Base-by-base conservation (phyloP, 805 yeast species). In the Wickerhamiella allomyrinae region DNA sequence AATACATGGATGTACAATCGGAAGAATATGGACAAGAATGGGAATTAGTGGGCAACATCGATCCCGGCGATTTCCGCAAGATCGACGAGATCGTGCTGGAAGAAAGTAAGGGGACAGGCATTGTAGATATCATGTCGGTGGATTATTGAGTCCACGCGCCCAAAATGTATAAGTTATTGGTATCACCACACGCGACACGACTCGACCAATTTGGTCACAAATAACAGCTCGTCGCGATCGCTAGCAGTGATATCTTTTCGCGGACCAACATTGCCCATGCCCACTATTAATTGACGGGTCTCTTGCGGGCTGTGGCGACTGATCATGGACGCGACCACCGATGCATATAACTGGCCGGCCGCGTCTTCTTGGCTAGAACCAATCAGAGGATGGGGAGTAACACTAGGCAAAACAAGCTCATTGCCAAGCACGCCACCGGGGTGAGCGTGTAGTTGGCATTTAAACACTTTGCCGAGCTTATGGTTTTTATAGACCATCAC, bases 31-130 rank as follows among this genome's bases (percentile, higher is more conserved):
- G 47, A 10, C 54, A 48, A 21, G 73, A 67, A 13, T 74, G 76
- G 71, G 75, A 71, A 39, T 69, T 74, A 11, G 66, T 70, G 10
- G 83, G 85, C 3, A 68, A 81, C 23, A 82, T 87, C 24, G 95
- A 87, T 55, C 97, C 97, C 0, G 82, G 84, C 10, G 74, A 73
- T 51, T 87, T 82, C 58, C 71, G 86, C 49, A 76, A 72, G 10
- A 61, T 87, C 20, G 79, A 79, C 2, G 79, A 75, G 39, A 49
- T 79, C 5, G 69, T 81, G 41, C 70, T 66, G 42, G 68, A 73
- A 14, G 71, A 63, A 29, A 62, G 73, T 21, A 67, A 68, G 43
- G 74, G 77, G 3, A 71, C 69, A 47, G 91, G 85, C 2, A 64
- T 74, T 2, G 68, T 86, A 3, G 95, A 87, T 58, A 91, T 87